phyloP scores from a whole-genome alignment of 495 filamentous ascomycete species.

The Staphylotrichum tortipilum region DNA sequence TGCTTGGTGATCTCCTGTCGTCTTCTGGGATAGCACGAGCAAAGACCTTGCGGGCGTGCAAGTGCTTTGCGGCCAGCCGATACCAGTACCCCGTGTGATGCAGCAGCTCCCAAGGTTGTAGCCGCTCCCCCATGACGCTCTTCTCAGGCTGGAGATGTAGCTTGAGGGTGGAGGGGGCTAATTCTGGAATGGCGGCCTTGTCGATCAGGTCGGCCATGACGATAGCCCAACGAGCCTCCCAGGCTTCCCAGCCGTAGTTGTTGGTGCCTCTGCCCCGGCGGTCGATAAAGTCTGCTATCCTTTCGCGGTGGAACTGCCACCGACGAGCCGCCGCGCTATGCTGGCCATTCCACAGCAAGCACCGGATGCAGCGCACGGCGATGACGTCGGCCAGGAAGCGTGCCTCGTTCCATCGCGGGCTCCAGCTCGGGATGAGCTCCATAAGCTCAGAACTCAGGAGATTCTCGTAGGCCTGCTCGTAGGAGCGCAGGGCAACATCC shows the following conservation, averaged over 20 bases:
- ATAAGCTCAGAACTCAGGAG: conserved; percentile 73
- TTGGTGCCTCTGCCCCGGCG: conserved; percentile 71
- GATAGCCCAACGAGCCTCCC: conserved; percentile 74
- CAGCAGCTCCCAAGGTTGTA: conserved; percentile 69
- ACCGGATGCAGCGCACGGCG: conserved; percentile 69
- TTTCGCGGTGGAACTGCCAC: conserved; percentile 65
- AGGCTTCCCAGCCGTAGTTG: conserved; percentile 81
- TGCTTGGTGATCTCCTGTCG: conserved; percentile 58
- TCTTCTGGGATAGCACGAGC: conserved; percentile 65
- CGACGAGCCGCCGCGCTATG: conserved; percentile 64
- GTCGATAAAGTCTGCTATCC: conserved; percentile 65
- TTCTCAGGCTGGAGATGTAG: conserved; percentile 63
- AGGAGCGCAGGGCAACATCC: conserved; percentile 73
- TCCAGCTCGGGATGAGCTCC: conserved; percentile 80
- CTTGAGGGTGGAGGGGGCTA: conserved; percentile 26
- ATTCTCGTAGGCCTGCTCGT: conserved; percentile 73
- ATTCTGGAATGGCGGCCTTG: conserved; percentile 43
- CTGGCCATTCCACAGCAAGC: conserved; percentile 65
- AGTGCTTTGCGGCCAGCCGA: conserved; percentile 57
- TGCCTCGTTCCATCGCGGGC: conserved; percentile 75
- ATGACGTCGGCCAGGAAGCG: conserved; percentile 71
- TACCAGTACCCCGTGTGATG: conserved; percentile 90
- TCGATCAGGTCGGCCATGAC: conserved; percentile 75
- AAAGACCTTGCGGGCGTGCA: conserved; percentile 48
- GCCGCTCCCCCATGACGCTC: conserved; percentile 51